Base-by-base conservation (phyloP, 306 rosid species). In the Geum urbanum region DNA sequence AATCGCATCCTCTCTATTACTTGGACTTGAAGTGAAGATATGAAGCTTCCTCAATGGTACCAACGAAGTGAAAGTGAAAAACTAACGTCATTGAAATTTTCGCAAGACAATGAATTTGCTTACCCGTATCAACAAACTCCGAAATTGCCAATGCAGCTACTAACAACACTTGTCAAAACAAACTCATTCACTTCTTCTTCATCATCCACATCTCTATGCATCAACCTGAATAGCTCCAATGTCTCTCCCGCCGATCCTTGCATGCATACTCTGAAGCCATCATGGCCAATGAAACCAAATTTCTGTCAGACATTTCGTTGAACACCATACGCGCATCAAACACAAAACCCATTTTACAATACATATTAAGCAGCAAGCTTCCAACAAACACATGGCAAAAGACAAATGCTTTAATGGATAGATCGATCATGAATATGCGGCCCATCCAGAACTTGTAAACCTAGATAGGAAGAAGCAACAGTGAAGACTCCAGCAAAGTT, bases 251-350 rank as follows among this genome's bases (percentile, higher is more conserved):
- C 81, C 81, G 78, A 37, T n/a, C 79, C 72, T 6, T 65, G 69
- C 59, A 72, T 47, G 92, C 96, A 74, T 87, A 87, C 57, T 92
- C 95, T 18, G 96, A 89, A 72, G 87, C 80, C 85, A 92, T 83
- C 3, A 96, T 82, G 10, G 96, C 86, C 95, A 88, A 92, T 9
- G 95, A 81, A 78, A 89, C 96, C 1, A 78, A 53, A 64, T 86
- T 92, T 63, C 85, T 87, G 8, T 76, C 62, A 0, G 84, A 88
- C 86, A 92, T 92, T 87, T 40, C 65, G 41, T 87, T 96, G 61
- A 89, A 92, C 86, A 89, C 44, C 74, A 84, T 82, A 14, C 87
- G 92, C 8, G 95, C 96, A 9, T 92, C 89, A 0, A 8, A 52
- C 0, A 92, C 61, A 32, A 76, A 48, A 55, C 96, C 86, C 59